Base-by-base conservation (phyloP, 1,139 yeast species). In the Suhomyces ambrosiae region DNA sequence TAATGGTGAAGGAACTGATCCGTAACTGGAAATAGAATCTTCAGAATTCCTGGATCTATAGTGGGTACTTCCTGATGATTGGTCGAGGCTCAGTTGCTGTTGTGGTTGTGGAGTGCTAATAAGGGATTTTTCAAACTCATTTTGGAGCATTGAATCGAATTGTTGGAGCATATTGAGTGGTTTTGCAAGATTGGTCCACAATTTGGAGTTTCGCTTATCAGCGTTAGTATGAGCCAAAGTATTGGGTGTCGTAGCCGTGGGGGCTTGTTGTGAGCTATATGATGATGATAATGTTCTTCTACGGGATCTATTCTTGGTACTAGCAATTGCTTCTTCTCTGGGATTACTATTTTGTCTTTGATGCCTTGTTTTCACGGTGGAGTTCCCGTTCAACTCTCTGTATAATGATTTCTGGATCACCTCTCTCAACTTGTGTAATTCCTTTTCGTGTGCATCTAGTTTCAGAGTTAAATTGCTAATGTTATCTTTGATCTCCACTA, bases 91-190 rank as follows among this genome's bases (percentile, higher is more conserved):
- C 13, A 33, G 41, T 11, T 24, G 27, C 10, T 23, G 39, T 19
- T 32, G 29, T 18, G 35, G 33, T 15, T 30, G 40, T 3, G 43
- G 48, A 9, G 38, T 39, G 25, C 38, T 32, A 12, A 44, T 58
- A 55, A 65, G 64, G 21, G 64, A 80, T 60, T 55, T 76, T 49
- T 83, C 90, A 45, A 84, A 69, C 53, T 83, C 90, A 40, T 70
- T 74, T 52, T 79, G 87, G 19, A 84, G 63, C 61, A 82, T 68
- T 33, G 76, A 76, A 56, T 84, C 92, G 51, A 84, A 74, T 45
- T 81, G 88, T 48, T 81, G 86, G 30, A 84, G 69, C 40, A 82
- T 66, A 28, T 70, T 76, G 32, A 83, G 65, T 1, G 90, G 87
- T 48, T 77, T 82, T 10, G 79, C 62, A n/a, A 66, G 54, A 38